Percentiles rank a stretch among this genome's conserved stretches.
Evolutionary conservation across 352 stramenopile genomes (phyloP).

Genomic region (Proteromonas lacertae): DNA sequence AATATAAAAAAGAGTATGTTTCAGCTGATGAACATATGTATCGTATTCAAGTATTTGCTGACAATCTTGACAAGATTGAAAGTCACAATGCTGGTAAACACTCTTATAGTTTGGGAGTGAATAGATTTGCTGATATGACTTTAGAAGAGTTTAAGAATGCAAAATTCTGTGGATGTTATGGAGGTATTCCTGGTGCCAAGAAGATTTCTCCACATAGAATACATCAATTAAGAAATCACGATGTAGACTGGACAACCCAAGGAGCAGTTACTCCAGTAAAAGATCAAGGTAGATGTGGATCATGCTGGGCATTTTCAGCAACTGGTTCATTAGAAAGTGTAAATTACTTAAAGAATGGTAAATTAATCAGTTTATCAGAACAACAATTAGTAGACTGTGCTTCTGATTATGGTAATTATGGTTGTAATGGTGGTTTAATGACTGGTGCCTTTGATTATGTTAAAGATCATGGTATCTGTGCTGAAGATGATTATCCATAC

Average conservation of each 20-base stretch:
- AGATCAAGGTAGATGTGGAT: conserved; percentile 55
- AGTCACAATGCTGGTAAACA: background rate
- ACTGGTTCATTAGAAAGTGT: conserved; percentile 5
- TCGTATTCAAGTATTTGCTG: conserved; percentile 1
- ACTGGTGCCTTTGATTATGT: conserved; percentile 33
- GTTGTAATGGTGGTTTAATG: conserved; percentile 34
- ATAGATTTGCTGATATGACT: background rate
- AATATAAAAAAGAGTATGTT: conserved; percentile 1
- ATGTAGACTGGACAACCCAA: conserved; percentile 1
- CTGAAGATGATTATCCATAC: background rate
- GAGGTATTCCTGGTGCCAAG: too few species aligned
- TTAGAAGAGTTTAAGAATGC: background rate
- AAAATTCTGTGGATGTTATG: too few species aligned
- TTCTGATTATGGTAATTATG: conserved; percentile 25
- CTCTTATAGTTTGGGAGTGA: background rate
- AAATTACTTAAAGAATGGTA: background rate
- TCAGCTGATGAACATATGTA: conserved; percentile 8
- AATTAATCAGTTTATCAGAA: background rate
- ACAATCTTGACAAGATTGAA: conserved; percentile 1
- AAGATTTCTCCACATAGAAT: too few species aligned
- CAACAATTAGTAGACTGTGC: conserved; percentile 11
- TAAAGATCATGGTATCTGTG: conserved; percentile 19
- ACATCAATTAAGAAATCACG: too few species aligned
- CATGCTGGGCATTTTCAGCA: conserved; percentile 52
- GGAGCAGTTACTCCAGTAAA: conserved; percentile 42